These are phyloP conservation scores for Oryza meyeriana DNA, from an alignment of 176 grass and related monocot genomes.

Conservation along the genomic window DNA sequence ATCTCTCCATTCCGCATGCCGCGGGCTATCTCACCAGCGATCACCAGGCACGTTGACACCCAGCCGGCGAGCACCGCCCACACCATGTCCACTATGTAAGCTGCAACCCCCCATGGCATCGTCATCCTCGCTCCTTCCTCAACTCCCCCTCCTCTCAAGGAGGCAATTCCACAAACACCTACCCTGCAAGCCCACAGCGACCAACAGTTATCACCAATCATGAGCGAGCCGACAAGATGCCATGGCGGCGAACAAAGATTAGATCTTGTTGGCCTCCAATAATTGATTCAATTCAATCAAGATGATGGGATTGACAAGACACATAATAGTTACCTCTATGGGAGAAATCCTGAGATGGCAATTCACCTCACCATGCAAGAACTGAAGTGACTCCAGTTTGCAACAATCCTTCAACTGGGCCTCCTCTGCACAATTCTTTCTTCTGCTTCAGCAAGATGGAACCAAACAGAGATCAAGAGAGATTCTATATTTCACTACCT, in stretches of 20 bases:
- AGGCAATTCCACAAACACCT: slow-evolving; percentile 33
- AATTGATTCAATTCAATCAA: neutral
- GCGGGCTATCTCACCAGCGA: slow-evolving; percentile 72
- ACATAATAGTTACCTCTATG: neutral
- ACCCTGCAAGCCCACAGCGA: slow-evolving; percentile 1
- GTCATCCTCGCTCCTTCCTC: slow-evolving; percentile 26
- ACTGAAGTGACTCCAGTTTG: neutral
- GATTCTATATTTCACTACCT: neutral
- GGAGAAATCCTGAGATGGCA: neutral
- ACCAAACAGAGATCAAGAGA: neutral
- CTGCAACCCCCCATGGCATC: slow-evolving; percentile 46
- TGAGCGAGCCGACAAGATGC: neutral
- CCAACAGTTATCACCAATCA: neutral
- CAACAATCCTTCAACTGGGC: neutral
- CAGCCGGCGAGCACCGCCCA: slow-evolving; percentile 59
- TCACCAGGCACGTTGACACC: slow-evolving; percentile 63
- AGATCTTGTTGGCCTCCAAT: neutral
- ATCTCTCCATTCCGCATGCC: slow-evolving; percentile 60
- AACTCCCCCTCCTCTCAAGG: neutral
- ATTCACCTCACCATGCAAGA: slow-evolving; percentile 2
- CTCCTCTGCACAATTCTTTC: neutral
- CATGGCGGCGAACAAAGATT: neutral
- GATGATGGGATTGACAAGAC: neutral
- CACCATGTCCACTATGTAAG: slow-evolving; percentile 60
- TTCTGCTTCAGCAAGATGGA: neutral